Conservation (phyloP, 2,329 filamentous ascomycete species). For the Nemania bipapillata region DNA sequence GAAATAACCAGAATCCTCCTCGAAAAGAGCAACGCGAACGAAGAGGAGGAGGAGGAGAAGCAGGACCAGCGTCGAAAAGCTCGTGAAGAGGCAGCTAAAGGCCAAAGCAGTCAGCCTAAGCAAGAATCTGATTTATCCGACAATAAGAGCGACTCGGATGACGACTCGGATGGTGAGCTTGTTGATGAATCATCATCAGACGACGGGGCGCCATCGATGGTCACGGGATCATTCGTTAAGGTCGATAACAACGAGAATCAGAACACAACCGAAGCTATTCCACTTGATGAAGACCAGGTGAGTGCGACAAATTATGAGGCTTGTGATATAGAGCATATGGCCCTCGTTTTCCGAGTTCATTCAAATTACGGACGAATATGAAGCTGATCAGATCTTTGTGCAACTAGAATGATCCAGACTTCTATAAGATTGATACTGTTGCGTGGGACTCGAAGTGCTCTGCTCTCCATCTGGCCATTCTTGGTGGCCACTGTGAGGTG, state of each 20-base stretch:
- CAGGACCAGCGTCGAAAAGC: slow-evolving; percentile 61
- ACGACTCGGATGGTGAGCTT: slow-evolving; percentile 60
- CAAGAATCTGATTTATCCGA: slow-evolving; percentile 42
- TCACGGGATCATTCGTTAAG: slow-evolving; percentile 80
- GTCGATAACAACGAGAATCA: slow-evolving; percentile 61
- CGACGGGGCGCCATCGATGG: slow-evolving; percentile 63
- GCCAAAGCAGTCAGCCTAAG: slow-evolving; percentile 37
- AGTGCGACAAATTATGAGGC: slow-evolving; percentile 4
- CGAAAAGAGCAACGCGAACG: slow-evolving; percentile 77
- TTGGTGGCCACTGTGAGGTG: slow-evolving; percentile 74
- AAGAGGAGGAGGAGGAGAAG: slow-evolving; percentile 72
- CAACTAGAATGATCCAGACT: slow-evolving; percentile 71
- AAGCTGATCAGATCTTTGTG: slow-evolving; percentile 12
- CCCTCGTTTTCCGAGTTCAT: not conserved
- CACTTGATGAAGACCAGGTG: slow-evolving; percentile 64
- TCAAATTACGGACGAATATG: not conserved
- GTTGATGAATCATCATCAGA: slow-evolving; percentile 62
- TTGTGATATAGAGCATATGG: not conserved
- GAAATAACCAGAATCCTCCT: slow-evolving; percentile 79
- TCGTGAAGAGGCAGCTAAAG: slow-evolving; percentile 48
- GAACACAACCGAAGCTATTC: slow-evolving; percentile 56
- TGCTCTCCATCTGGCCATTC: slow-evolving; percentile 81
- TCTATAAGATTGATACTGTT: slow-evolving; percentile 81
- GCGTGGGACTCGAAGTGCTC: slow-evolving; percentile 82
- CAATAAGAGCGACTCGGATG: slow-evolving; percentile 51